A percentile compares a stretch with the other conserved stretches of the same genome.
Conservation (phyloP, 2,329 filamentous ascomycete species). For the Diaporthe aspalathi region DNA sequence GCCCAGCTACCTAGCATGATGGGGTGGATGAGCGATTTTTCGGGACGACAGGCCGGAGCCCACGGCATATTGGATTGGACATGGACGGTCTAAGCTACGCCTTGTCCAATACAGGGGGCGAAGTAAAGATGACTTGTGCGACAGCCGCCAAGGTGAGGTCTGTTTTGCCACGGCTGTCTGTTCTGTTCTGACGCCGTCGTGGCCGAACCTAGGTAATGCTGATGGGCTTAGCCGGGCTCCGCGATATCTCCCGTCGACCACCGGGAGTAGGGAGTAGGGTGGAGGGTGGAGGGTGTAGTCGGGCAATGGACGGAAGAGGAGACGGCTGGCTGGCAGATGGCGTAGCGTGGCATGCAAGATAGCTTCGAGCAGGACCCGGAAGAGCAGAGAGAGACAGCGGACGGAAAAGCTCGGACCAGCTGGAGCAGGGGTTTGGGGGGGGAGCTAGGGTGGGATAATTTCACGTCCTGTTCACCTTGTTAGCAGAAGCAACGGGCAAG, state of each 20-base stretch:
- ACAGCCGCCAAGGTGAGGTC: conserved; percentile 10
- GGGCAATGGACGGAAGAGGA: not conserved
- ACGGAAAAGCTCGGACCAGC: conserved; percentile 25
- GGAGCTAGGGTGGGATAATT: conserved; percentile 22
- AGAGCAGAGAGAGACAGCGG: not conserved
- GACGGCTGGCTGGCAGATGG: too few relatives aligned
- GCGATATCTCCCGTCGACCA: conserved; percentile 14
- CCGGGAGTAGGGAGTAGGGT: conserved; percentile 19
- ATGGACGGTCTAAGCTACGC: not conserved
- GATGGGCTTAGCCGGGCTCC: conserved; percentile 18
- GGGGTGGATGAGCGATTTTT: conserved; percentile 32
- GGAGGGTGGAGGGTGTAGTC: not conserved
- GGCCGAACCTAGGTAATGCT: conserved; percentile 21
- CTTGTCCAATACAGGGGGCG: conserved; percentile 9
- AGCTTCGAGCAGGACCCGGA: conserved; percentile 16
- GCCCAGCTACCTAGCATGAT: too few relatives aligned
- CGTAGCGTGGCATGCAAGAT: conserved; percentile 5
- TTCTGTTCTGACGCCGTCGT: not conserved
- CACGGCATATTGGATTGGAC: not conserved
- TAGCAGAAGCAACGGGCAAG: not conserved
- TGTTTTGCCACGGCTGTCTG: conserved; percentile 13
- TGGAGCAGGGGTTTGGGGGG: conserved; percentile 13
- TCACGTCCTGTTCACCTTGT: too few relatives aligned
- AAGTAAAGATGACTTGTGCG: conserved; percentile 3
- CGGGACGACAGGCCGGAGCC: conserved; percentile 25